Base-by-base conservation (phyloP, 2,329 filamentous ascomycete species). In the Colletotrichum theobromicola region DNA sequence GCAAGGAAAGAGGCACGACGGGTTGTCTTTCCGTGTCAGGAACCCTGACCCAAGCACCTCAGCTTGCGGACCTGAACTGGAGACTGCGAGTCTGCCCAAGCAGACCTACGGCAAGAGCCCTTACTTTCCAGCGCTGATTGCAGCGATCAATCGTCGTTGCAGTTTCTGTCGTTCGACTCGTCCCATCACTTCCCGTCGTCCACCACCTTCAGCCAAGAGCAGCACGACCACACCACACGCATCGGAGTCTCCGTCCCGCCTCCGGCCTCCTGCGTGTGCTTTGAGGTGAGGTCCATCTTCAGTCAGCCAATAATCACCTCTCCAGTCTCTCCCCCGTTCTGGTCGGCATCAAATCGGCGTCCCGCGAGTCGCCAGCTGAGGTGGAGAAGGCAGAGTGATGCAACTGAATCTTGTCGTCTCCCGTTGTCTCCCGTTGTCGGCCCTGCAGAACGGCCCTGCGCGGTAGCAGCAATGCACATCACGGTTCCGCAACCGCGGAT, bases 231-330 rank as follows among this genome's bases (percentile, higher is more conserved):
- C 53, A 37, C 24, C 53, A 57, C 53, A 57, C 13, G 10, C 21
- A 57, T 24, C 53, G 53, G 53, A 62, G 70, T 73, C 70, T 42
- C 66, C 58, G 57, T 70, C 57, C 58, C 67, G 35, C 58, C 34
- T 73, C 66, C 66, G 62, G 70, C 42, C n/a, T 50, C 12, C 10
- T 50, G 42, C 42, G 42, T 50, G 42, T 9, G 30, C 10, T 10
- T 21, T 2, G 16, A 42, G 16, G 42, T 50, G 42, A 50, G 42
- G 42, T 50, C 42, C 65, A 55, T 55, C 12, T 7, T 72, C 64
- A 21, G 42, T 42, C 70, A 57, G 26, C 35, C 30, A 21, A 15
- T 28, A 18, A 16, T 13, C 8, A 16, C 32, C 32, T 26, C 58
- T 26, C n/a, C 55, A 57, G 66, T 72, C 24, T 61, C 37, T n/a